These are phyloP conservation scores for Pulveroboletus sp. DNA, from an alignment of 1,284 basidiomycete genomes.

Conservation along the genomic window DNA sequence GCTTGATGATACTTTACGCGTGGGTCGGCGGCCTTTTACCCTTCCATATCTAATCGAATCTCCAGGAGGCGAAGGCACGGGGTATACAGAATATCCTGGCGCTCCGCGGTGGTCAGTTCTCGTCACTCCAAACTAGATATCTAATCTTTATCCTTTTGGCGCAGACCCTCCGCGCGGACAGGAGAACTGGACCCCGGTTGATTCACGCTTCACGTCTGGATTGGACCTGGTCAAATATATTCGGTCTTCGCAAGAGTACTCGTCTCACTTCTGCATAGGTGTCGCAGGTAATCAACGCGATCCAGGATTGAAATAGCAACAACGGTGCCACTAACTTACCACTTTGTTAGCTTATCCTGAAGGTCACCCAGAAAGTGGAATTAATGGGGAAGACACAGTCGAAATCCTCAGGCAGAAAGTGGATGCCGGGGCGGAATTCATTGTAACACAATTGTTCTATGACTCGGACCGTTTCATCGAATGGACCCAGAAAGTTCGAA, in stretches of 20 bases:
- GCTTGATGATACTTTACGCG: conserved; percentile 82
- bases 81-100: conserved; percentile 93
- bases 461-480: conserved; percentile 82
- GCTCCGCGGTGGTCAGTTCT: conserved; percentile 72
- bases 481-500: conserved; percentile 75
- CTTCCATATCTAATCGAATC: conserved; percentile 4
- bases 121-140: background rate
- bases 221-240: conserved; percentile 92
- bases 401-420: conserved; percentile 84
- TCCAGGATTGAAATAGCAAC: background rate
- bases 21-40: conserved; percentile 33
- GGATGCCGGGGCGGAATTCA: conserved; percentile 93
- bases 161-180: conserved; percentile 89
- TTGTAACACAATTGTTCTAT: conserved; percentile 97
- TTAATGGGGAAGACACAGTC: conserved; percentile 70
- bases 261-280: conserved; percentile 87
- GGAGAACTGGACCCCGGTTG: conserved; percentile 88
- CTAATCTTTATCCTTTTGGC: background rate
- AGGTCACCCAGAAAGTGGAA: conserved; percentile 73
- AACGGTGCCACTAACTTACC: conserved; percentile 1
- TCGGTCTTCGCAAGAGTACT: conserved; percentile 73
- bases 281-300: conserved; percentile 63
- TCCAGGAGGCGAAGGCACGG: conserved; percentile 74
- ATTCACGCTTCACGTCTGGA: conserved; percentile 84
- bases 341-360: conserved; percentile 78